Base-by-base conservation (phyloP, 129 eudicot species). In the Lactuca saligna region DNA sequence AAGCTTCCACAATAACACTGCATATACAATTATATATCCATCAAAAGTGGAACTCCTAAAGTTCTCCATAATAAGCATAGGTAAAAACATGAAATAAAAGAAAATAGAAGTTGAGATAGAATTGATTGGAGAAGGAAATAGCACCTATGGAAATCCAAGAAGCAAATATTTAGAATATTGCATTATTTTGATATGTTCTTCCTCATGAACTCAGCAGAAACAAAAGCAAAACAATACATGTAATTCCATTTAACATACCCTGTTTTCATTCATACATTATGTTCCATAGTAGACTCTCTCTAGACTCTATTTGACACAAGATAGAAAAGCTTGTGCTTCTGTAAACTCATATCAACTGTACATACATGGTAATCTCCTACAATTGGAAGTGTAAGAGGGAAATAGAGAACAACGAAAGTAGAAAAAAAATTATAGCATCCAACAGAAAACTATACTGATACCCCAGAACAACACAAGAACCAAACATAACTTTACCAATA, bases 1-100 rank as follows among this genome's bases (percentile, higher is more conserved):
- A 75, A 65, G 95, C 96, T 79, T 88, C 95, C 54, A 88, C 89
- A 56, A 93, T 89, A 51, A 87, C 95, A 83, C 98, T 89, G 85
- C 86, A 81, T 34, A 71, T 74, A 79, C 13, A 79, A 68, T 8
- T 41, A 49, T 58, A 16, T 75, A 53, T 3, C 13, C 5, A 17
- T 59, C 68, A 75, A 51, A 67, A 57, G 41, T 29, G 7, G 57
- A 35, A 17, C 51, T 68, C 8, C 57, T 37, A 16, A 44, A 42
- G 4, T 37, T 50, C 37, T 20, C 55, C 46, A 58, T 46, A 4
- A 11, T 59, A 60, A 38, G 32, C 54, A 35, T 6, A 50, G 13
- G 65, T 2, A 55, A 32, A 46, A 56, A 58, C 62, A 32, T 66
- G 53, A 74, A 17, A 25, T 29, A 15, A 11, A 38, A 61, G 38